Evolutionary conservation across 345 rosid genomes (phyloP), one percentile per base, ranked within the genome.

Genomic region (Gossypium mustelinum): DNA sequence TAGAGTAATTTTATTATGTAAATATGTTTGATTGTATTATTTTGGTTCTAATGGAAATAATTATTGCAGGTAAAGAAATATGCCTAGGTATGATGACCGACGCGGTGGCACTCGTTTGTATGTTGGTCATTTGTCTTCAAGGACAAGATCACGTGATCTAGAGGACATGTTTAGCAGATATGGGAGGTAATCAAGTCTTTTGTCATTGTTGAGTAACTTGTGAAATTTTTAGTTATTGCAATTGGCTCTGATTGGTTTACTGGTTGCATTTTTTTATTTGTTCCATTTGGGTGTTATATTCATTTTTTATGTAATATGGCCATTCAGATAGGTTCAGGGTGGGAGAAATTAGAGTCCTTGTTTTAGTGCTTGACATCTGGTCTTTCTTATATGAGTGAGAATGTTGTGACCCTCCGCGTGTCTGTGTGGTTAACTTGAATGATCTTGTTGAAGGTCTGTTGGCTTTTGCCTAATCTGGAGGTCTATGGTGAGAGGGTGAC

Each of bases 391-490:
- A 79, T 81, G 51, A 78, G 82, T 75, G 80, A 85, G 86, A 84
- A 77, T 75, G 82, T 80, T 85, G 84, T 71, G 68, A 66, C 79
- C 86, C 70, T 71, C 85, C 77, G 63, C 73, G 78, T 78, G 85
- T 83, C 84, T 75, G 78, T 75, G 76, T 81, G 85, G 84, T 86
- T 91, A 86, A 91, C 93, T 76, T 83, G 89, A 85, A 90, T 91
- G 89, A 90, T 89, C 86, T 91, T 91, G 89, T 91, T 91, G 97
- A 91, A 91, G 94, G 97, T 89, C 88, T 87, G 86, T 86, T 87
- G 94, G 89, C 87, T 82, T 83, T 86, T 83, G 85, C 91, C 87
- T 83, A 82, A 86, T 88, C 91, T 85, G 94, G 94, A 85, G 91
- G 86, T 86, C 97, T 85, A 76, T 89, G 90, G 92, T 91, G 91